These are phyloP conservation scores for Coccomyxa subellipsoidea DNA, from an alignment of 163 green algal genomes.

Conservation along the genomic window DNA sequence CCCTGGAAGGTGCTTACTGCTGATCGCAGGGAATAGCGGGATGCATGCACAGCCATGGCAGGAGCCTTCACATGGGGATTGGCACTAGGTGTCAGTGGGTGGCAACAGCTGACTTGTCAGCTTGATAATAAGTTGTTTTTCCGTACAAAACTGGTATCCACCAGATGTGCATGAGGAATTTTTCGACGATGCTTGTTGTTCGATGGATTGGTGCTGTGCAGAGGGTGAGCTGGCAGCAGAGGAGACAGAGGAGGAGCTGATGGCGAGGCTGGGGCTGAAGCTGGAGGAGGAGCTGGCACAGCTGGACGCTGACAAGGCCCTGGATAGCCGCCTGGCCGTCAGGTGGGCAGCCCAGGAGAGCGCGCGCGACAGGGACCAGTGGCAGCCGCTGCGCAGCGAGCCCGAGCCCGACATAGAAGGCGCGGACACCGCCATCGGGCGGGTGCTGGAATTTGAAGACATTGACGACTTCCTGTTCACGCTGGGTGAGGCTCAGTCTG, in stretches of 20 bases:
- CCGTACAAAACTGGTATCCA: too few relatives aligned
- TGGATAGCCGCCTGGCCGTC: slow-evolving; percentile 38
- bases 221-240: slow-evolving; percentile 13
- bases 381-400: slow-evolving; percentile 35
- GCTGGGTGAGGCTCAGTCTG: slow-evolving; percentile 22
- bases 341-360: slow-evolving; percentile 53
- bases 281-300: slow-evolving; percentile 57
- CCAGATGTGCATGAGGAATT: too few relatives aligned
- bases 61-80: too few relatives aligned
- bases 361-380: slow-evolving; percentile 36
- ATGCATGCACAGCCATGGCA: too few relatives aligned
- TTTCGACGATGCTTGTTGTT: too few relatives aligned
- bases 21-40: too few relatives aligned
- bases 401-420: slow-evolving; percentile 12
- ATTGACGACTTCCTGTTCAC: slow-evolving; percentile 24
- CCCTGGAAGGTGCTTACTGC: slow-evolving; percentile 4
- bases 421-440: slow-evolving; percentile 8
- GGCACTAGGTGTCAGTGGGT: too few relatives aligned
- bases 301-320: slow-evolving; percentile 27
- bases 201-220: not conserved
- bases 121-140: too few relatives aligned
- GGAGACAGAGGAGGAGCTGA: slow-evolving; percentile 54
- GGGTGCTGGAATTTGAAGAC: slow-evolving; percentile 31
- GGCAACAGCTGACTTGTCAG: too few relatives aligned
- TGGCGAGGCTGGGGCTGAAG: slow-evolving; percentile 51